Percentiles rank a stretch among this genome's conserved stretches.
Evolutionary conservation across 768 basidiomycete genomes (phyloP).

Genomic region (Serendipita sp.): DNA sequence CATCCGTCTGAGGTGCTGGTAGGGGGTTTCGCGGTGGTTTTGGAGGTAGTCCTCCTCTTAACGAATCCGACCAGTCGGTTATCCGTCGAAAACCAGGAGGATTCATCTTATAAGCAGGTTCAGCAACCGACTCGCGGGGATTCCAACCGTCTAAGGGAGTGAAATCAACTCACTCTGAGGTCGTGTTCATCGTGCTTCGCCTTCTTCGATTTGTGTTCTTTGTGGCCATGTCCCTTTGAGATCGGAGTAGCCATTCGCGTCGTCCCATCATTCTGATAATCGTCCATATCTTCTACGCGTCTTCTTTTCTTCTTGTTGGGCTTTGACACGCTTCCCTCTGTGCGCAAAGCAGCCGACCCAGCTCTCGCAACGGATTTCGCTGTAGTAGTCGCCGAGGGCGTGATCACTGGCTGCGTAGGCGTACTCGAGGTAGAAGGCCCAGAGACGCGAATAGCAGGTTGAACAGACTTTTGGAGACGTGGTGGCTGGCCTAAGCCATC

Average conservation of each 20-base stretch:
- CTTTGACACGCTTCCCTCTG: background rate
- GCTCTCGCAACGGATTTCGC: background rate
- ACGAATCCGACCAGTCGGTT: background rate
- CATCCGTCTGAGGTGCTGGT: slow-evolving; percentile 67
- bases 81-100: slow-evolving; percentile 3
- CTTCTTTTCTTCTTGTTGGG: slow-evolving; percentile 5
- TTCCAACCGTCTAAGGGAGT: background rate
- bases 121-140: background rate
- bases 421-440: background rate
- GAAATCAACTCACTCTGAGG: background rate
- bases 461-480: background rate
- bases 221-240: background rate
- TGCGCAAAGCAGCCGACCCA: background rate
- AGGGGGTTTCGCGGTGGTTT: slow-evolving; percentile 48
- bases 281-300: background rate
- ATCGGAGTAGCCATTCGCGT: background rate
- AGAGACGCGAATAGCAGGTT: background rate
- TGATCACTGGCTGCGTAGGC: background rate
- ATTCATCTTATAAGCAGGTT: background rate
- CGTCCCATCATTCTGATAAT: background rate
- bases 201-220: slow-evolving; percentile 5
- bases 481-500: background rate
- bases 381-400: background rate
- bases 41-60: slow-evolving; percentile 24
- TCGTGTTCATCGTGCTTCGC: slow-evolving; percentile 5